Evolutionary conservation across 768 basidiomycete species (phyloP), one percentile per base, ranked within the genome.

Genomic region (Suillus fuscotomentosus): DNA sequence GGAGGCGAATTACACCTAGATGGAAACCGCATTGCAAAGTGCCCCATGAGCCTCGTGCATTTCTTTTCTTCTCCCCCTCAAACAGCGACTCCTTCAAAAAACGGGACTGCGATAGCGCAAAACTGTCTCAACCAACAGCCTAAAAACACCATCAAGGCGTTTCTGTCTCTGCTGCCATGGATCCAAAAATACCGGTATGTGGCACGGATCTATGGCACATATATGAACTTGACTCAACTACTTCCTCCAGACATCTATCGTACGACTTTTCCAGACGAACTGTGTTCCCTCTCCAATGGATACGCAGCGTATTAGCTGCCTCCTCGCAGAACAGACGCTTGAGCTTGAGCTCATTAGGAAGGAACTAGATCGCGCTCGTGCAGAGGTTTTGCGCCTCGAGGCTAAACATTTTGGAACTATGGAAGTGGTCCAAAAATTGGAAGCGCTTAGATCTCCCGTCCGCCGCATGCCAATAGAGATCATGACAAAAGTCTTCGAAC

Each of bases 381-480:
- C 65, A 2, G 61, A 65, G n/a, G 51, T 76, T 3, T 54, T 5
- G 0, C 55, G 42, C 31, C 70, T 75, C 36, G 75, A 76, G 36
- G 56, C 38, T 0, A 63, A 67, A 27, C 65, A 67, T 5, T 60
- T 59, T 9, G 47, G 59, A 0, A 61, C 67, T 14, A 41, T 63
- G 5, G 56, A 3, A n/a, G 45, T 75, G 63, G 64, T 73, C 15
- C 66, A 65, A 1, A 69, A 75, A 55, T 69, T 75, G 54, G 65
- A 73, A 34, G 73, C 75, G 0, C 70, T 75, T 27, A 13, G 69
- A 15, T 73, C 73, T 11, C 75, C 73, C 60, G 62, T 73, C 6
- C 75, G 75, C 39, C 75, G 74, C 61, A 67, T 76, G 66, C 74
- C 74, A 57, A 73, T 67, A 13, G 74, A 75, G 62, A 67, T 76